These are phyloP conservation scores for Kwoniella botswanensis DNA, from an alignment of 768 basidiomycete genomes.

Conservation along the genomic window DNA sequence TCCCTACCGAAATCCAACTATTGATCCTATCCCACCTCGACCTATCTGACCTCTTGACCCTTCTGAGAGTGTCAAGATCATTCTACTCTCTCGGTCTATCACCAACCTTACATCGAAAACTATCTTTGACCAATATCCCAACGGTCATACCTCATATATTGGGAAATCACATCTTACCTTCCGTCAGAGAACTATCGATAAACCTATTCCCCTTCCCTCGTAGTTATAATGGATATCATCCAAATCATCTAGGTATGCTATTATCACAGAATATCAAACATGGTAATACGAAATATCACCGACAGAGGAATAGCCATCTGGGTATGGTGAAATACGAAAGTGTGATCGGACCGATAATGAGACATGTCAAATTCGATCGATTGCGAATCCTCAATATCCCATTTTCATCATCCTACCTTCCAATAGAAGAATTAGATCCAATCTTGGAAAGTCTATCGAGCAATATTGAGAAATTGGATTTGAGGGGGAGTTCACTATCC, in stretches of 20 bases:
- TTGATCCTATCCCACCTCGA: constrained; percentile 31
- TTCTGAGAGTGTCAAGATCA: constrained; percentile 17
- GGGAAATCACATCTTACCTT: constrained; percentile 24
- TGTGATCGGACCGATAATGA: constrained; percentile 13
- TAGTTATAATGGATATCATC: background rate
- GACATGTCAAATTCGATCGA: constrained; percentile 30
- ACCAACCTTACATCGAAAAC: constrained; percentile 25
- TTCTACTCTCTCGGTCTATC: constrained; percentile 23
- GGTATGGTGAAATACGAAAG: background rate
- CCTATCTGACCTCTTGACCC: constrained; percentile 28
- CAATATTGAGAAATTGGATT: constrained; percentile 34
- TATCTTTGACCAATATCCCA: constrained; percentile 34
- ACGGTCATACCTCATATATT: constrained; percentile 28
- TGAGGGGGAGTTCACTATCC: constrained; percentile 33
- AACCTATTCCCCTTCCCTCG: constrained; percentile 42
- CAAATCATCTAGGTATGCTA: background rate
- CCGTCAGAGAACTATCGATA: constrained; percentile 32
- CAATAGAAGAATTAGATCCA: constrained; percentile 23
- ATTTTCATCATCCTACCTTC: constrained; percentile 41
- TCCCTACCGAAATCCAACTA: constrained; percentile 43
- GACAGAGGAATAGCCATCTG: too few species aligned
- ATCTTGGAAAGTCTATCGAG: constrained; percentile 30
- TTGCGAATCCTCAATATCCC: constrained; percentile 34
- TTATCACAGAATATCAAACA: background rate
- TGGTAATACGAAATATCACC: too few species aligned